These are phyloP conservation scores for Phytophthora vignae DNA, from an alignment of 352 stramenopile genomes.

Conservation along the genomic window DNA sequence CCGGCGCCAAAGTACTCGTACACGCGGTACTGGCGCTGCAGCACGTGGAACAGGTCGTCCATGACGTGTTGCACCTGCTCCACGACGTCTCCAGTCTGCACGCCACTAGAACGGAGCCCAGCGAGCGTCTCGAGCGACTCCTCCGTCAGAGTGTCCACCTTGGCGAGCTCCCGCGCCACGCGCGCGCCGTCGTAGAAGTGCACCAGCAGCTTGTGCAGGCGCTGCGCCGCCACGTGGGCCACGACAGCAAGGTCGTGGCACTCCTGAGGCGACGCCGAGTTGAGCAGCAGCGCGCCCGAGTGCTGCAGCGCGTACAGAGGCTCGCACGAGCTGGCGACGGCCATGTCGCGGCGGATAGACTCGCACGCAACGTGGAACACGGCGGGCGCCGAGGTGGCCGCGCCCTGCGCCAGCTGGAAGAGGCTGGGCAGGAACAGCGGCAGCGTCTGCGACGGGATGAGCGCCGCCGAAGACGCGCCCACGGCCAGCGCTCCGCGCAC, in stretches of 20 bases:
- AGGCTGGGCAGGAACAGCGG: slow-evolving; percentile 79
- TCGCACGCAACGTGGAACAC: slow-evolving; percentile 79
- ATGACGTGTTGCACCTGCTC: slow-evolving; percentile 80
- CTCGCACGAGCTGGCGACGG: slow-evolving; percentile 69
- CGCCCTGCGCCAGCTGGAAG: slow-evolving; percentile 61
- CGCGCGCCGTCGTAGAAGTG: slow-evolving; percentile 86
- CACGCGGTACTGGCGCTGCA: slow-evolving; percentile 81
- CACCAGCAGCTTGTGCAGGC: slow-evolving; percentile 69
- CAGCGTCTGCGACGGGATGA: slow-evolving; percentile 79
- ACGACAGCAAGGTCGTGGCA: slow-evolving; percentile 84
- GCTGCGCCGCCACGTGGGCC: slow-evolving; percentile 70
- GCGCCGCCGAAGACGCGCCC: slow-evolving; percentile 52
- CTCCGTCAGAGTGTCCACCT: slow-evolving; percentile 64
- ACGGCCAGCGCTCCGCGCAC: slow-evolving; percentile 69
- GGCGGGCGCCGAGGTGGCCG: slow-evolving; percentile 31
- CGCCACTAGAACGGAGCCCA: slow-evolving; percentile 21
- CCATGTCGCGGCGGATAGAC: slow-evolving; percentile 59
- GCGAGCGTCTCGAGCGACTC: slow-evolving; percentile 60
- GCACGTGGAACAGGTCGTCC: slow-evolving; percentile 76
- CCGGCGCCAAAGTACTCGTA: slow-evolving; percentile 80
- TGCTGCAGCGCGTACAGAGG: slow-evolving; percentile 73
- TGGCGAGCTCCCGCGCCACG: slow-evolving; percentile 66
- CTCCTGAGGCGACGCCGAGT: slow-evolving; percentile 73
- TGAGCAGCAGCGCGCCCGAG: slow-evolving; percentile 75
- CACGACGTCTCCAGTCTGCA: slow-evolving; percentile 40